These are phyloP conservation scores for Lagerstroemia speciosa DNA, from an alignment of 345 rosid genomes.

Conservation along the genomic window DNA sequence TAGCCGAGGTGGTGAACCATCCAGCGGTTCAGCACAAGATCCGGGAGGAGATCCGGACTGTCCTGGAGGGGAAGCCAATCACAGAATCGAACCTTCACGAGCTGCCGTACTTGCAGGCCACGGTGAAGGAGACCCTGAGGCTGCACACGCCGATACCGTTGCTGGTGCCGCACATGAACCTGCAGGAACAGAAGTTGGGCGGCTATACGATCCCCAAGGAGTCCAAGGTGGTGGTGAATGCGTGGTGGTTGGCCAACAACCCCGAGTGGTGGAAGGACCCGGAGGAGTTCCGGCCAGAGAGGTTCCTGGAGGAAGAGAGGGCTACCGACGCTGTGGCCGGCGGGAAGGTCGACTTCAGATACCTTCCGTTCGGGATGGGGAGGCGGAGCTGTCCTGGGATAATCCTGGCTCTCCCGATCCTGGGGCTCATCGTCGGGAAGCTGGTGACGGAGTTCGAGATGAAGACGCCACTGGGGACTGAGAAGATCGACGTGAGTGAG, in stretches of 20 bases:
- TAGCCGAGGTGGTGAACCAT: constrained; percentile 55
- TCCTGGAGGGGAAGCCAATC: constrained; percentile 25
- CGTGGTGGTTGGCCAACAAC: constrained; percentile 65
- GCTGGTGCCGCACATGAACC: constrained; percentile 62
- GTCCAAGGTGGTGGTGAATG: constrained; percentile 54
- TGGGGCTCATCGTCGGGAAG: constrained; percentile 41
- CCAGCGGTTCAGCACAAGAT: constrained; percentile 39
- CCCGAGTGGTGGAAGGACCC: constrained; percentile 49
- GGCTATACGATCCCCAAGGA: constrained; percentile 47
- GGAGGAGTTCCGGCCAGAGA: constrained; percentile 42
- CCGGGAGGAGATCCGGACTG: constrained; percentile 31
- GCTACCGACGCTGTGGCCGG: constrained; percentile 36
- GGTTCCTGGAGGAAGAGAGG: constrained; percentile 43
- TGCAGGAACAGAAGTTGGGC: constrained; percentile 45
- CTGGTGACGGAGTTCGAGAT: constrained; percentile 41
- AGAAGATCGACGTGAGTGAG: constrained; percentile 40
- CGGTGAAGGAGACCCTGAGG: constrained; percentile 47
- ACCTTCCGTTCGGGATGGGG: constrained; percentile 51
- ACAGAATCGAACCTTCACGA: constrained; percentile 34
- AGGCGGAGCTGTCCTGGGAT: constrained; percentile 56
- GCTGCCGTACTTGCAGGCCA: constrained; percentile 47
- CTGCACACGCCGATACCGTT: constrained; percentile 53
- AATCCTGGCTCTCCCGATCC: constrained; percentile 50
- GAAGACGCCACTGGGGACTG: constrained; percentile 25
- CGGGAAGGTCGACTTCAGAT: constrained; percentile 50